A percentile compares a stretch with the other conserved stretches of the same genome.
Evolutionary conservation across 225 moss, liverwort and hornwort species (phyloP).

Genomic region (Polytrichum formosum): DNA sequence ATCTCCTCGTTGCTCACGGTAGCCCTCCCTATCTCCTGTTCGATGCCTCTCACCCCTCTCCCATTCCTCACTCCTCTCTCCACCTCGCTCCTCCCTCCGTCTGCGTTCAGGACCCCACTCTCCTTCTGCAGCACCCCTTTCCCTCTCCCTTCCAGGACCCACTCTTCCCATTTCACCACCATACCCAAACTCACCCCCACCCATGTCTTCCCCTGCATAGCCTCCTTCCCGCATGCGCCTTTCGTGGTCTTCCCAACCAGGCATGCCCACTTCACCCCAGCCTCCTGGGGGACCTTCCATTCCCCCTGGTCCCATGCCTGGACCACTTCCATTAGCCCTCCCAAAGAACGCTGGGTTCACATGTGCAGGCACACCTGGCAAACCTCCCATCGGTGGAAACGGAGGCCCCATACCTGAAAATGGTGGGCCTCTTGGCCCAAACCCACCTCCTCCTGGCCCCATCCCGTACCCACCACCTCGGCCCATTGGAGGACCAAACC

Average conservation of each 20-base stretch:
- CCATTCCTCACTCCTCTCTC: conserved; percentile 79
- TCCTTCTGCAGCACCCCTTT: conserved; percentile 67
- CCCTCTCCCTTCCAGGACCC: conserved; percentile 83
- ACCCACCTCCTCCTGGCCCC: conserved; percentile 92
- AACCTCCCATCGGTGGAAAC: conserved; percentile 84
- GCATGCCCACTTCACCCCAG: conserved; percentile 72
- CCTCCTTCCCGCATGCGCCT: conserved; percentile 78
- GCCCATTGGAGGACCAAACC: conserved; percentile 81
- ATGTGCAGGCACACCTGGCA: conserved; percentile 91
- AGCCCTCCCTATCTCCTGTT: conserved; percentile 59
- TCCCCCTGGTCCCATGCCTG: conserved; percentile 83
- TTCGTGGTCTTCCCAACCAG: conserved; percentile 94
- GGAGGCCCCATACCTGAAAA: conserved; percentile 65
- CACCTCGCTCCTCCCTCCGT: conserved; percentile 72
- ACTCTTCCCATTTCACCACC: conserved; percentile 81
- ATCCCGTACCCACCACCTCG: conserved; percentile 85
- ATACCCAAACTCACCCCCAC: conserved; percentile 74
- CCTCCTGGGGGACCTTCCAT: conserved; percentile 69
- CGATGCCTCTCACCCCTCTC: conserved; percentile 76
- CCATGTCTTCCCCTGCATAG: conserved; percentile 85
- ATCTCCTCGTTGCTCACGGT: conserved; percentile 51
- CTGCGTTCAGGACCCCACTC: conserved; percentile 83
- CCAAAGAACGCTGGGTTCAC: conserved; percentile 98
- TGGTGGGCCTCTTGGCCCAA: conserved; percentile 86
- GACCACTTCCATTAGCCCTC: conserved; percentile 75